Conservation (phyloP, 2,329 filamentous ascomycete species). For the Cryphonectria radicalis region DNA sequence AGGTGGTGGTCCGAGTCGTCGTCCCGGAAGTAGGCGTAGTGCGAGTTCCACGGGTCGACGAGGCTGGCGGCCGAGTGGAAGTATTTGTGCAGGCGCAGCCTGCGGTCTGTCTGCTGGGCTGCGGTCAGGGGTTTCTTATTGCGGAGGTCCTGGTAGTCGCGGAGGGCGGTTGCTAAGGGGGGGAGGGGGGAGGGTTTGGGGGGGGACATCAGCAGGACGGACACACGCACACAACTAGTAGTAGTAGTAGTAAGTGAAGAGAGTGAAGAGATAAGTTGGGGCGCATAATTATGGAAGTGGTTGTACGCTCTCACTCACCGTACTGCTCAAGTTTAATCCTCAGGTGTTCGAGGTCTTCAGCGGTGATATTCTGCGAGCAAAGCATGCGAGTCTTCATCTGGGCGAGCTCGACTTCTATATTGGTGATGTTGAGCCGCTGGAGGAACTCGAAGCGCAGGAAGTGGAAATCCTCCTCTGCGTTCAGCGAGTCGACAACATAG, state of each 20-base stretch:
- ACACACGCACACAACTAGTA: neutral
- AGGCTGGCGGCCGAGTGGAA: conserved; percentile 16
- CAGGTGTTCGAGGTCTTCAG: conserved; percentile 7
- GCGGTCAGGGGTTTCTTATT: conserved; percentile 4
- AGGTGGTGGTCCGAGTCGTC: neutral
- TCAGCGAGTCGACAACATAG: conserved; percentile 23
- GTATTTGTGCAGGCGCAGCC: conserved; percentile 22
- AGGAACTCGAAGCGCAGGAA: conserved; percentile 28
- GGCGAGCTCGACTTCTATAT: conserved; percentile 18
- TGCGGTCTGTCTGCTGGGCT: conserved; percentile 6
- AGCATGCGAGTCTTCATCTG: conserved; percentile 9
- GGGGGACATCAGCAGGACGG: neutral
- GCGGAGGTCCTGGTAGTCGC: conserved; percentile 18
- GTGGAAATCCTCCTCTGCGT: conserved; percentile 27
- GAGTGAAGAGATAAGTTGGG: no score
- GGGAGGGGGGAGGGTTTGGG: no score
- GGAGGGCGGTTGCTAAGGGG: conserved; percentile 11
- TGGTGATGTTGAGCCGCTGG: conserved; percentile 25
- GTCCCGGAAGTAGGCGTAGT: conserved; percentile 23
- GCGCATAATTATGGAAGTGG: neutral
- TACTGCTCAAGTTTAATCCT: conserved; percentile 7
- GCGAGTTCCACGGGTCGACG: conserved; percentile 23
- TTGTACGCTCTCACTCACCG: neutral
- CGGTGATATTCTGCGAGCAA: neutral
- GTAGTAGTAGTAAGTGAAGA: neutral